A percentile compares a stretch with the other conserved stretches of the same genome.
These are phyloP conservation scores for Apiotrichum veenhuisii DNA, from an alignment of 1,284 basidiomycete species.

Conservation along the genomic window DNA sequence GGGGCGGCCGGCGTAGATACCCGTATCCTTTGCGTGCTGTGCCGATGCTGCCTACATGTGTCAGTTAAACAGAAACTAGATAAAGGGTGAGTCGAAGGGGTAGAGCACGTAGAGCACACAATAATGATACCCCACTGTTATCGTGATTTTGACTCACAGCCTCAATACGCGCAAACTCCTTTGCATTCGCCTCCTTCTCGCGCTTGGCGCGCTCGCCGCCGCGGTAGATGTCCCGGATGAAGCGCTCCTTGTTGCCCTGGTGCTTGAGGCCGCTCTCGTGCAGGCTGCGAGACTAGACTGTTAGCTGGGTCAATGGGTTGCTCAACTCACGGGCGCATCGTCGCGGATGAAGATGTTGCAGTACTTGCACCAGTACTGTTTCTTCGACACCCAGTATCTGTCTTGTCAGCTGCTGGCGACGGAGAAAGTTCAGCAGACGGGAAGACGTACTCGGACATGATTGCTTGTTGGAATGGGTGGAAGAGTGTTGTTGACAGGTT, in stretches of 20 bases:
- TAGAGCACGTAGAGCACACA: no score
- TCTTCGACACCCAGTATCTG: conserved; percentile 54
- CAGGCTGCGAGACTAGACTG: conserved; percentile 66
- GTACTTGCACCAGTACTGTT: conserved; percentile 54
- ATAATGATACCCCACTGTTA: no score
- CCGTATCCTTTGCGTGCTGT: conserved; percentile 20
- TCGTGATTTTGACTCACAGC: conserved; percentile 56
- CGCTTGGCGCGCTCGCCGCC: conserved; percentile 81
- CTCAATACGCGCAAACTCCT: conserved; percentile 82
- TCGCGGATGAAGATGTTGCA: conserved; percentile 66
- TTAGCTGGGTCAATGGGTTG: not conserved
- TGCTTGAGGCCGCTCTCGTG: conserved; percentile 93
- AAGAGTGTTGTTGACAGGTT: not conserved
- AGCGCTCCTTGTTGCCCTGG: conserved; percentile 89
- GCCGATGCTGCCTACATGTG: conserved; percentile 31
- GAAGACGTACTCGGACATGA: conserved; percentile 31
- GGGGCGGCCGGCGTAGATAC: conserved; percentile 9
- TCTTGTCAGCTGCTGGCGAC: not conserved
- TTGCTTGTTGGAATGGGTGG: not conserved
- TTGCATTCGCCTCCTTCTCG: conserved; percentile 77
- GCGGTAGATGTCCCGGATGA: conserved; percentile 88
- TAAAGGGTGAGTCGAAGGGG: no score
- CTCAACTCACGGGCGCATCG: conserved; percentile 64
- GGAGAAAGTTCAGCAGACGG: not conserved
- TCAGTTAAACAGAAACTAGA: not conserved